phyloP scores from a whole-genome alignment of 2,329 filamentous ascomycete species.

The Ophiostoma piceae region DNA sequence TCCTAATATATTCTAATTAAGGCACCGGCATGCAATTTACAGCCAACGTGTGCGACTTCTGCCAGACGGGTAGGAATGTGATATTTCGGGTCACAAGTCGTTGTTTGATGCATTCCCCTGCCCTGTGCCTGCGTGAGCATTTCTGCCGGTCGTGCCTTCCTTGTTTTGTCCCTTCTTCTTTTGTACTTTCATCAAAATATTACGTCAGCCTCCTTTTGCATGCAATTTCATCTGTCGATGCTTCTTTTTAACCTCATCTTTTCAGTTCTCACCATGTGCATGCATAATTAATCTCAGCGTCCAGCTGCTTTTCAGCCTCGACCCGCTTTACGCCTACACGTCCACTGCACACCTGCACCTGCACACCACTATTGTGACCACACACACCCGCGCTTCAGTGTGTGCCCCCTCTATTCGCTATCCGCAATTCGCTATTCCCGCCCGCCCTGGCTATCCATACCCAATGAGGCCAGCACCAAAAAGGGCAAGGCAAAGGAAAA shows the following conservation, averaged over 20 bases:
- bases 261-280: neutral
- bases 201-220: neutral
- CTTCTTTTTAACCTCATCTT: neutral
- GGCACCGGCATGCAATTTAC: neutral
- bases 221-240: neutral
- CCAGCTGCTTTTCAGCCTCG: constrained; percentile 22
- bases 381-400: neutral
- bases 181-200: neutral
- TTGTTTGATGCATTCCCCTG: constrained; percentile 1
- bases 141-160: constrained; percentile 6
- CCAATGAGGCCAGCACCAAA: constrained; percentile 17
- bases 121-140: neutral
- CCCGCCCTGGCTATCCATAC: constrained; percentile 18
- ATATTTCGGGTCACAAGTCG: neutral
- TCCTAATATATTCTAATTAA: neutral
- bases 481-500: constrained; percentile 3
- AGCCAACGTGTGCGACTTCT: neutral
- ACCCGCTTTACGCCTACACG: constrained; percentile 24
- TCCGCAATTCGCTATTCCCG: neutral
- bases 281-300: neutral
- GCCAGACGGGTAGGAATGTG: constrained; percentile 2
- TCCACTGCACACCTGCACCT: neutral
- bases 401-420: neutral
- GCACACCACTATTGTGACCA: neutral
- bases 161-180: neutral